A percentile compares a stretch with the other conserved stretches of the same genome.
Conservation (phyloP, 2,329 filamentous ascomycete species). For the Beauveria sp. region DNA sequence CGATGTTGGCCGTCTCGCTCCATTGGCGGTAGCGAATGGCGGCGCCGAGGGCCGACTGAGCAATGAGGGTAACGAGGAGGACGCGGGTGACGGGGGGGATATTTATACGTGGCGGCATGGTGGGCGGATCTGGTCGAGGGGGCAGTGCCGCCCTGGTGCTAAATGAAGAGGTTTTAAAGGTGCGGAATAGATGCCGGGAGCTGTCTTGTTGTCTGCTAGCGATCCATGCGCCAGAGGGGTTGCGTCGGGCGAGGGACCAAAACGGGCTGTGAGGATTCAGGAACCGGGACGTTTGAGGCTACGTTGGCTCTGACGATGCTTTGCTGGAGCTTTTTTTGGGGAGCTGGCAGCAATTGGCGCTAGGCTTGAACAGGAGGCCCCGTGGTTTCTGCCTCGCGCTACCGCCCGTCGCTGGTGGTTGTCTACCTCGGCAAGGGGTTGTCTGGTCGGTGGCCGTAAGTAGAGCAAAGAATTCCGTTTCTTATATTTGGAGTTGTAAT, state of each 20-base stretch:
- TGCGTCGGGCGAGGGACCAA: too few relatives aligned
- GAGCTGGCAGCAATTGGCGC: background rate
- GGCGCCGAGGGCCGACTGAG: conserved; percentile 77
- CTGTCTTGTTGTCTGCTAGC: background rate
- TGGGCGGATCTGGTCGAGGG: conserved; percentile 16
- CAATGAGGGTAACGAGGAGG: conserved; percentile 65
- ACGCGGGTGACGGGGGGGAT: conserved; percentile 85
- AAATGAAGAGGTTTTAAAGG: too few relatives aligned
- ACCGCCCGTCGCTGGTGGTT: background rate
- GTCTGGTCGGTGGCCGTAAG: background rate
- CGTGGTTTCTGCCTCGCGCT: background rate
- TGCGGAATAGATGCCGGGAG: background rate
- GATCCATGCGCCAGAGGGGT: background rate
- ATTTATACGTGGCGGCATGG: conserved; percentile 78
- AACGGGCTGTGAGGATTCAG: background rate
- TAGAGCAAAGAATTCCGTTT: background rate
- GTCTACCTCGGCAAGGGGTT: too few relatives aligned
- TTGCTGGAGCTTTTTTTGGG: background rate
- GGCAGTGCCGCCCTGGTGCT: too few relatives aligned
- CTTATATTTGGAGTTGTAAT: too few relatives aligned
- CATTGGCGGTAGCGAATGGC: conserved; percentile 67
- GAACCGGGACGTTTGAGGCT: background rate
- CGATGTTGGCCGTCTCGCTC: conserved; percentile 53
- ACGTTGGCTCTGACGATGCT: background rate
- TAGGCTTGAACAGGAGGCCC: background rate